Evolutionary conservation across 2,329 filamentous ascomycete genomes (phyloP), one percentile per base, ranked within the genome.

Genomic region (Piedraia hortae): DNA sequence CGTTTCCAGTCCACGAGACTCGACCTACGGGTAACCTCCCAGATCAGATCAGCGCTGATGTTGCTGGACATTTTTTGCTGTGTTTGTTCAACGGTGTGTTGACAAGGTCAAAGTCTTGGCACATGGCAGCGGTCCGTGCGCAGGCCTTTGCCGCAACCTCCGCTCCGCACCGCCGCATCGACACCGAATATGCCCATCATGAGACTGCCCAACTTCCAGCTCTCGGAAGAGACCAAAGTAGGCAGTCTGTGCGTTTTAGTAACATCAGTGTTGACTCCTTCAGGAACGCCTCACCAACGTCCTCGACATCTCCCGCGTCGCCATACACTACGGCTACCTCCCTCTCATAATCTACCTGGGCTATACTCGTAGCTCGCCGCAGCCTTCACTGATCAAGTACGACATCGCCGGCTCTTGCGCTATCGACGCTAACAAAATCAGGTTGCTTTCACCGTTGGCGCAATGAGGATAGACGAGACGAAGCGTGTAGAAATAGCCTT

Each of bases 221-320:
- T 93, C 34, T 93, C 85, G 22, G 85, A 97, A 53, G 85, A 97
- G 56, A 78, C 80, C 43, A 93, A 93, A 71, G 82, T 89, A 44
- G 17, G 19, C 14, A 11, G 12, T 18, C 16, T 19, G n/a, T 12
- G 21, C 23, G 40, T 46, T 19, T 49, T 11, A 21, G 12, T 19
- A n/a, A 23, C 10, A 3, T 6, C n/a, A 11, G 14, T 8, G n/a
- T 13, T 5, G 2, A 7, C 10, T 8, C 10, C 5, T 23, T 24
- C 38, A 91, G 82, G 85, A 97, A 69, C 78, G 85, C 59, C 90
- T 97, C 51, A 69, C 74, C 42, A 82, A 80, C 59, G 62, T 93
- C 54, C 85, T 97, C 47, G 85, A 93, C 50, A 56, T 91, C 46
- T 85, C 78, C 30, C 67, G 80, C 41, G 69, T 91, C 39, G 78